Evolutionary conservation across 1,284 basidiomycete genomes (phyloP).

Genomic region (Heterobasidion irregulare): DNA sequence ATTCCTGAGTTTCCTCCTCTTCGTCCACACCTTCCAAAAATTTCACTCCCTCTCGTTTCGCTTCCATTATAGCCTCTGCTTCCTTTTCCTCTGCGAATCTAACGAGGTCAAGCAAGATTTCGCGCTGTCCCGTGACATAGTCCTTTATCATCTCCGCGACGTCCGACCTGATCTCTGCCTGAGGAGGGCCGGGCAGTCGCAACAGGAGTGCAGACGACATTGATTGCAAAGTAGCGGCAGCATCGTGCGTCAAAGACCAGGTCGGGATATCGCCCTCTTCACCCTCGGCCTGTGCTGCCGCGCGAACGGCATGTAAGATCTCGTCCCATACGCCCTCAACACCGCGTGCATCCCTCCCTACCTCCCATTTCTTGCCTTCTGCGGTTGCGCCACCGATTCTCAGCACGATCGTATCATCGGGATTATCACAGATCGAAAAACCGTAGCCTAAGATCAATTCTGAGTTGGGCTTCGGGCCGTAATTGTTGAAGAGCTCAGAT

Average conservation of each 20-base stretch:
- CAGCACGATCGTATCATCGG: conserved; percentile 78
- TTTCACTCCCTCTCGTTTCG: conserved; percentile 42
- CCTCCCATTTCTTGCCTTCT: conserved; percentile 42
- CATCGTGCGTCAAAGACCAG: conserved; percentile 33
- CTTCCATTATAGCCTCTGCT: conserved; percentile 32
- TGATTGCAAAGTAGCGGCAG: conserved; percentile 51
- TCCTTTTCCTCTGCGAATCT: conserved; percentile 37
- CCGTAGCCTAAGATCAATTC: conserved; percentile 86
- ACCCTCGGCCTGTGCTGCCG: conserved; percentile 16
- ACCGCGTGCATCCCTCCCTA: conserved; percentile 49
- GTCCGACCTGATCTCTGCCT: conserved; percentile 29
- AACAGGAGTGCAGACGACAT: conserved; percentile 55
- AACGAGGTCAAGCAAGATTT: conserved; percentile 32
- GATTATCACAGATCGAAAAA: conserved; percentile 69
- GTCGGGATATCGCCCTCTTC: conserved; percentile 7
- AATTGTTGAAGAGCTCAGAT: conserved; percentile 82
- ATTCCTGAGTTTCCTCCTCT: no score
- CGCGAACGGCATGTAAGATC: conserved; percentile 33
- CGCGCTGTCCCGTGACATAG: conserved; percentile 43
- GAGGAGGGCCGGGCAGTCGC: conserved; percentile 33
- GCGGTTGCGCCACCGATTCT: conserved; percentile 49
- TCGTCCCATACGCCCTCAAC: conserved; percentile 55
- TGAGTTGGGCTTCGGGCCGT: conserved; percentile 79
- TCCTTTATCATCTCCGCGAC: conserved; percentile 46
- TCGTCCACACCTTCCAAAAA: conserved; percentile 35